Percentiles rank a stretch among this genome's conserved stretches.
Conservation (phyloP, 2,329 filamentous ascomycete species). For the Lachnellula hyalina region DNA sequence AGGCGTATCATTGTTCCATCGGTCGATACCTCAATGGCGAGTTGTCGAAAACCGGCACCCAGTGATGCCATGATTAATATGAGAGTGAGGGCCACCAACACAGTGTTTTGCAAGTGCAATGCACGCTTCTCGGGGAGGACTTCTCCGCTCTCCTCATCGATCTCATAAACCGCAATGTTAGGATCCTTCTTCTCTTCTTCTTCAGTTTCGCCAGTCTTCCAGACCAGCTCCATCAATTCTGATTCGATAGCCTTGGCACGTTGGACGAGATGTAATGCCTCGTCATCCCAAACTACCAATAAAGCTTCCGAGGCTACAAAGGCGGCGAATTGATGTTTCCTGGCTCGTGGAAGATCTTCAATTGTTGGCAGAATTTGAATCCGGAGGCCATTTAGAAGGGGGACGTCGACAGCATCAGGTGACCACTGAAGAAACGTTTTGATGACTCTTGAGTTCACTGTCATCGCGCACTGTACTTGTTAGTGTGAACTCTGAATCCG, state of each 20-base stretch:
- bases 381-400: slow-evolving; percentile 69
- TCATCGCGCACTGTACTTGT: slow-evolving; percentile 63
- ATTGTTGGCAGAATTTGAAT: slow-evolving; percentile 71
- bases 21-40: slow-evolving; percentile 63
- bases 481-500: slow-evolving; percentile 3
- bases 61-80: slow-evolving; percentile 60
- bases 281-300: slow-evolving; percentile 78
- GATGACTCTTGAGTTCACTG: slow-evolving; percentile 73
- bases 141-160: slow-evolving; percentile 69
- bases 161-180: slow-evolving; percentile 45
- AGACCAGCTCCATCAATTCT: slow-evolving; percentile 72
- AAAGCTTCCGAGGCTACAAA: slow-evolving; percentile 68
- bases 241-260: slow-evolving; percentile 68
- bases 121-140: slow-evolving; percentile 59
- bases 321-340: slow-evolving; percentile 76
- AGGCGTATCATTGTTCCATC: slow-evolving; percentile 59
- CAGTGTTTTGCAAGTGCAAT: slow-evolving; percentile 64
- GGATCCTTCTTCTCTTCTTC: slow-evolving; percentile 49
- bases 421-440: slow-evolving; percentile 72
- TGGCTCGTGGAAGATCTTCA: slow-evolving; percentile 62
- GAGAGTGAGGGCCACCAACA: slow-evolving; percentile 62
- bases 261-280: slow-evolving; percentile 63
- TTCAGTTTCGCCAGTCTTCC: slow-evolving; percentile 54
- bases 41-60: slow-evolving; percentile 63
- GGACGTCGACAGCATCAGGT: slow-evolving; percentile 68